Evolutionary conservation across 2,329 filamentous ascomycete species (phyloP).

Genomic region (Aspergillus melleus): DNA sequence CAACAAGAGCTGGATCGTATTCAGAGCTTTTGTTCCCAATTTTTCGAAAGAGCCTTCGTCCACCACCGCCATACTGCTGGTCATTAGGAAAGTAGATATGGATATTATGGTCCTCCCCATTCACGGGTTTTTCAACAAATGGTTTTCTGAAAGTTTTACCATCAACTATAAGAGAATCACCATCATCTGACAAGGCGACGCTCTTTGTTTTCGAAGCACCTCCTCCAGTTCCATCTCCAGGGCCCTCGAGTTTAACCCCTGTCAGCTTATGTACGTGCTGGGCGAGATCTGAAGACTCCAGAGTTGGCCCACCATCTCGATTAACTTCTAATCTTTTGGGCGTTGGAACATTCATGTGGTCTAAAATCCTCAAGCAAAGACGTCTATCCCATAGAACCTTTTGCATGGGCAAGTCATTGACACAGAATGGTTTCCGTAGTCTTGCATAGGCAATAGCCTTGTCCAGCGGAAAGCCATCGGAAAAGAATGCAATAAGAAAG

Average conservation of each 20-base stretch:
- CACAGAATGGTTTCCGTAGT: constrained; percentile 90
- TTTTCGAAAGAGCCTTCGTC: constrained; percentile 89
- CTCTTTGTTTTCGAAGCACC: constrained; percentile 59
- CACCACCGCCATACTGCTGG: constrained; percentile 76
- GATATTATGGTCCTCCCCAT: constrained; percentile 97
- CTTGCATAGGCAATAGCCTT: constrained; percentile 96
- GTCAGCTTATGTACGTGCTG: constrained; percentile 79
- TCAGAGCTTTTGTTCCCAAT: constrained; percentile 99
- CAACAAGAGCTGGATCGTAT: constrained; percentile 72
- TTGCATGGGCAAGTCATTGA: constrained; percentile 97
- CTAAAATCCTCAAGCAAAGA: constrained; percentile 81
- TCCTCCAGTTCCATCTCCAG: constrained; percentile 65
- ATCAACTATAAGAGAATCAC: constrained; percentile 85
- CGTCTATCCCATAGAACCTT: constrained; percentile 95
- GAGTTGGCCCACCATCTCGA: constrained; percentile 81
- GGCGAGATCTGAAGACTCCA: constrained; percentile 76
- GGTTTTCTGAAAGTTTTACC: constrained; percentile 80
- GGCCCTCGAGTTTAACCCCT: constrained; percentile 71
- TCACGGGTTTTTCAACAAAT: constrained; percentile 98
- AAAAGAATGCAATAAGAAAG: constrained; percentile 97
- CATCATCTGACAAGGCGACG: constrained; percentile 85
- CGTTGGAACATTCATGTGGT: constrained; percentile 85
- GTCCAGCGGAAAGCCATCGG: constrained; percentile 92
- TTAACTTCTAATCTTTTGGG: constrained; percentile 87
- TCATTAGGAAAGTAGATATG: constrained; percentile 89